phyloP scores from a whole-genome alignment of 805 yeast genomes.

The Nakazawaea peltata region DNA sequence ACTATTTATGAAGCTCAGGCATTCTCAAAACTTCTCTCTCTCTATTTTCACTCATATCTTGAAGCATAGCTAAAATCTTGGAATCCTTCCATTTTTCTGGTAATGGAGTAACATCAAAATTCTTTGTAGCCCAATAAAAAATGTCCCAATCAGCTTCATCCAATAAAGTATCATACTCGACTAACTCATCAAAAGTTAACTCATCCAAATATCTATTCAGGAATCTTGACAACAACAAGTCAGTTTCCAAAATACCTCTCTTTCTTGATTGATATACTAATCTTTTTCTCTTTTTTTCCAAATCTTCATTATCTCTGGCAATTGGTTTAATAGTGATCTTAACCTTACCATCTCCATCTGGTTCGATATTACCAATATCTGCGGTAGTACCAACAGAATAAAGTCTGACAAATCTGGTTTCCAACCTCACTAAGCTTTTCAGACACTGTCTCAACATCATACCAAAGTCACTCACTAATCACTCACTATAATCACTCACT shows the following conservation, averaged over 20 bases:
- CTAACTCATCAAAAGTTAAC: conserved; percentile 58
- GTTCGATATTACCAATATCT: conserved; percentile 1
- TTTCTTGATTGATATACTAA: conserved; percentile 86
- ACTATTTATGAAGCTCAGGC: too few species aligned
- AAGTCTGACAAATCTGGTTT: too few species aligned
- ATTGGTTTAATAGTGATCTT: conserved; percentile 65
- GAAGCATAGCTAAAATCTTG: conserved; percentile 53
- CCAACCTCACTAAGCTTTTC: too few species aligned
- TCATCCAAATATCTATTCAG: conserved; percentile 63
- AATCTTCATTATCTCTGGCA: conserved; percentile 63
- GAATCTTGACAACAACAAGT: conserved; percentile 74
- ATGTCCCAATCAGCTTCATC: conserved; percentile 99
- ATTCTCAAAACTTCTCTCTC: conserved; percentile 72
- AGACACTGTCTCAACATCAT: too few species aligned
- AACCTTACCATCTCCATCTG: conserved; percentile 21
- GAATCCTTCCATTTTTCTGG: conserved; percentile 82
- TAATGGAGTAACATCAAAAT: conserved; percentile 72
- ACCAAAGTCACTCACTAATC: too few species aligned
- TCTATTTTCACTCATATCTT: conserved; percentile 66
- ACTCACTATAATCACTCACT: too few species aligned
- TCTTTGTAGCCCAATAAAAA: conserved; percentile 93
- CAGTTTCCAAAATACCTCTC: conserved; percentile 93
- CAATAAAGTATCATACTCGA: conserved; percentile 77
- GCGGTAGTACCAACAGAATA: too few species aligned
- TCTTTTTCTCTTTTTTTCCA: conserved; percentile 77